These are phyloP conservation scores for Nannochloris sp. DNA, from an alignment of 139 green algal species.

Conservation along the genomic window DNA sequence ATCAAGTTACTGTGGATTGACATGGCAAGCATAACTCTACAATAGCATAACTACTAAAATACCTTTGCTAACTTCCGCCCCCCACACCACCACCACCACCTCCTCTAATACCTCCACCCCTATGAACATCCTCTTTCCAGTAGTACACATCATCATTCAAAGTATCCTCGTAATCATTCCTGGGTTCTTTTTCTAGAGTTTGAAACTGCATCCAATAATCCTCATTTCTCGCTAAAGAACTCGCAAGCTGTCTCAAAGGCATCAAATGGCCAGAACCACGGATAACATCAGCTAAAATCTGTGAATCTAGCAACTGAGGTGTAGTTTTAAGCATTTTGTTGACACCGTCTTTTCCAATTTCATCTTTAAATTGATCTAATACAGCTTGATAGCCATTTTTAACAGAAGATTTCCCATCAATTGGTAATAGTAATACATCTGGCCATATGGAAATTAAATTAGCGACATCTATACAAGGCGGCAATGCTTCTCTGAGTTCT, in stretches of 20 bases:
- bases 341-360: background rate
- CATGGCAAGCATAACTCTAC: too few relatives aligned
- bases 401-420: background rate
- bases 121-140: too few relatives aligned
- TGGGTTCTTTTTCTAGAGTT: background rate
- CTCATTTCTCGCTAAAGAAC: background rate
- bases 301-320: background rate
- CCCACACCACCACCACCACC: too few relatives aligned
- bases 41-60: too few relatives aligned
- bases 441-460: background rate
- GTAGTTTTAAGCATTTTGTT: background rate
- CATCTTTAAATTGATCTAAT: background rate
- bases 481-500: background rate
- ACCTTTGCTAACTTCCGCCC: too few relatives aligned
- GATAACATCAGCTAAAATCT: background rate
- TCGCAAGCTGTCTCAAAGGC: background rate
- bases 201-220: background rate
- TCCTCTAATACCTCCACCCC: too few relatives aligned
- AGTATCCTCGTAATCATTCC: background rate
- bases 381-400: background rate
- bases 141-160: background rate
- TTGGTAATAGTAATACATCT: background rate
- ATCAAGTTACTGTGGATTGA: too few relatives aligned
- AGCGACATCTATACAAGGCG: background rate
- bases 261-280: background rate